Evolutionary conservation across 108 stramenopile genomes (phyloP).

Genomic region (Parietichytrium sp.): DNA sequence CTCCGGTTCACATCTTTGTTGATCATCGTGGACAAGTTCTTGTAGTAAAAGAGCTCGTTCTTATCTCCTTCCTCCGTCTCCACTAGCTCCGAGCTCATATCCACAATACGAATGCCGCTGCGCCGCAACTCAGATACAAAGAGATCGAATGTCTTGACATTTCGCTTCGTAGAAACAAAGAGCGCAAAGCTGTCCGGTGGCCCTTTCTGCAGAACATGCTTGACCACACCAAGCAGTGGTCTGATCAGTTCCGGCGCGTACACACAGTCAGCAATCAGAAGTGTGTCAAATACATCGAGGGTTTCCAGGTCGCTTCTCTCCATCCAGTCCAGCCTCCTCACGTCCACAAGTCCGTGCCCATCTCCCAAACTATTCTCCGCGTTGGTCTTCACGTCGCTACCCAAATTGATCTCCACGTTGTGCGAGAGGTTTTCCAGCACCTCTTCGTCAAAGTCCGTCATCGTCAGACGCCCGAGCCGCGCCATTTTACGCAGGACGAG

Average conservation of each 20-base stretch:
- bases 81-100: neutral
- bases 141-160: neutral
- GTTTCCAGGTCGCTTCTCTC: neutral
- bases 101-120: no score
- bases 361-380: neutral
- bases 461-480: neutral
- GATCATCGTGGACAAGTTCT: no score
- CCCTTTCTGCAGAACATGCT: neutral
- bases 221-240: neutral
- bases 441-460: neutral
- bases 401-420: no score
- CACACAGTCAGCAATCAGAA: neutral
- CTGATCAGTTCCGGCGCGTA: neutral
- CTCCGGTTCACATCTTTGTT: no score
- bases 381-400: no score
- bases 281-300: neutral
- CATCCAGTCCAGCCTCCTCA: neutral
- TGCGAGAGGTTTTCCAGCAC: neutral
- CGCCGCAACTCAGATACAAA: neutral
- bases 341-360: neutral
- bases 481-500: neutral
- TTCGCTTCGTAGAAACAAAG: neutral
- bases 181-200: neutral
- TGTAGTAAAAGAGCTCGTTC: neutral
- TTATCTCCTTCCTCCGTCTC: neutral